Evolutionary conservation across 2,329 filamentous ascomycete genomes (phyloP).

Genomic region (Bipolaris zeicola): DNA sequence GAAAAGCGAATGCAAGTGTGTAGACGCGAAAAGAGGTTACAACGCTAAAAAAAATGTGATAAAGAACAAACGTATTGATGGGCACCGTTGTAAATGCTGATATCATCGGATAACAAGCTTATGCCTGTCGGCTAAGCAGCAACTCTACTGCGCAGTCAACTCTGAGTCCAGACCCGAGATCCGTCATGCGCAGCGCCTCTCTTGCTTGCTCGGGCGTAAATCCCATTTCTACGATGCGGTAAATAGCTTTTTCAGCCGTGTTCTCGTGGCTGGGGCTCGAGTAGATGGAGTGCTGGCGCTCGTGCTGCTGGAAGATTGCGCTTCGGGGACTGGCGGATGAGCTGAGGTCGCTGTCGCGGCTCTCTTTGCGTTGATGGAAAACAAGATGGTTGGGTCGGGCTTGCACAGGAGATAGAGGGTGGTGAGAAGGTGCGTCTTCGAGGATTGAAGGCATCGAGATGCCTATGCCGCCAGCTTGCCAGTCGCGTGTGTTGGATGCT

Average conservation of each 20-base stretch:
- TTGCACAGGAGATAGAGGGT: slow-evolving; percentile 8
- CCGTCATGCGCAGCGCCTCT: slow-evolving; percentile 63
- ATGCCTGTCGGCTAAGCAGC: slow-evolving; percentile 46
- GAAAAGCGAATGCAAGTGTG: background rate
- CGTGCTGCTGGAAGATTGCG: slow-evolving; percentile 38
- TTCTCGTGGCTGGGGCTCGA: slow-evolving; percentile 52
- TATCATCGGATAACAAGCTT: background rate
- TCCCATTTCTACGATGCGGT: slow-evolving; percentile 64
- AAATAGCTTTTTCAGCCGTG: slow-evolving; percentile 62
- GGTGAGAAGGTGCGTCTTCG: slow-evolving; percentile 29
- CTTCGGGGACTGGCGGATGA: slow-evolving; percentile 14
- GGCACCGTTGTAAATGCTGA: background rate
- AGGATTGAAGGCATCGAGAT: slow-evolving; percentile 43
- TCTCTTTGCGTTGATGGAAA: background rate
- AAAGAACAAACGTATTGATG: background rate
- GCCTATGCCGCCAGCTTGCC: slow-evolving; percentile 27
- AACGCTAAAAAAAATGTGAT: background rate
- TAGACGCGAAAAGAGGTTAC: background rate
- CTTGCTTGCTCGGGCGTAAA: slow-evolving; percentile 62
- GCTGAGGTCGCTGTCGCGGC: slow-evolving; percentile 10
- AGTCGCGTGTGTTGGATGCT: slow-evolving; percentile 29
- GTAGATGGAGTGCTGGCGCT: slow-evolving; percentile 37
- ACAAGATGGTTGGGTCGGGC: slow-evolving; percentile 12
- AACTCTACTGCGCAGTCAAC: slow-evolving; percentile 63
- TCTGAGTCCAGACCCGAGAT: slow-evolving; percentile 64